These are phyloP conservation scores for Crithidia acanthocephali DNA, from an alignment of 208 protist genomes.

Conservation along the genomic window DNA sequence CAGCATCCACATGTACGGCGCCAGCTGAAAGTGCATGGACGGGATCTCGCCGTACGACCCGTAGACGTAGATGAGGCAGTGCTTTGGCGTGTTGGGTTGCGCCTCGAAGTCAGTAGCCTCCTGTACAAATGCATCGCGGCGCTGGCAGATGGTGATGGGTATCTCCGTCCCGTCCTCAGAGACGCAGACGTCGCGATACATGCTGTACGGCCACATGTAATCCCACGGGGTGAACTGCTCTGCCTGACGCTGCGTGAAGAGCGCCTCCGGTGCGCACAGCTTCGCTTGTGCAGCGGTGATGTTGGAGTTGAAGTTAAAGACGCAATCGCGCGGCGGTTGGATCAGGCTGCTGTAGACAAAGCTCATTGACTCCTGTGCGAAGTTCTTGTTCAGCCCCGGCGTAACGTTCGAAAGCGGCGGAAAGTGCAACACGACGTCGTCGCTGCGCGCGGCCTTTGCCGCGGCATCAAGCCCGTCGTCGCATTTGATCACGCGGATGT, in stretches of 20 bases:
- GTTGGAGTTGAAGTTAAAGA: constrained; percentile 84
- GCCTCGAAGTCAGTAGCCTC: constrained; percentile 91
- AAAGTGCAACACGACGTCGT: constrained; percentile 91
- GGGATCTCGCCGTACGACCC: constrained; percentile 91
- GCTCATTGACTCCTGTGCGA: constrained; percentile 85
- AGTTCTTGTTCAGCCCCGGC: constrained; percentile 92
- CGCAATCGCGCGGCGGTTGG: constrained; percentile 84
- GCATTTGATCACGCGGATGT: constrained; percentile 87
- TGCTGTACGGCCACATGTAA: constrained; percentile 95
- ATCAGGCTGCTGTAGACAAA: constrained; percentile 90
- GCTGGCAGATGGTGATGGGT: constrained; percentile 91
- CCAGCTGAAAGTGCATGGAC: constrained; percentile 92
- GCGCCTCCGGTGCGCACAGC: constrained; percentile 70
- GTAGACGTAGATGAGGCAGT: constrained; percentile 93
- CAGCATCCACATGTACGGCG: constrained; percentile 94
- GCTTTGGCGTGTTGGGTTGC: constrained; percentile 84
- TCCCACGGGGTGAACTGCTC: constrained; percentile 93
- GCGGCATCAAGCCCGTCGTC: constrained; percentile 71
- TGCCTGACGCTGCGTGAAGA: constrained; percentile 92
- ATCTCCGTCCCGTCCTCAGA: constrained; percentile 88
- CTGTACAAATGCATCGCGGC: constrained; percentile 88
- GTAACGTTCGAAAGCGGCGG: constrained; percentile 75
- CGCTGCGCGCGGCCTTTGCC: constrained; percentile 39
- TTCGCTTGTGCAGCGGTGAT: constrained; percentile 70
- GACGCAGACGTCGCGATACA: constrained; percentile 88